phyloP scores from a whole-genome alignment of 176 grass and related monocot genomes.

The Poa annua region DNA sequence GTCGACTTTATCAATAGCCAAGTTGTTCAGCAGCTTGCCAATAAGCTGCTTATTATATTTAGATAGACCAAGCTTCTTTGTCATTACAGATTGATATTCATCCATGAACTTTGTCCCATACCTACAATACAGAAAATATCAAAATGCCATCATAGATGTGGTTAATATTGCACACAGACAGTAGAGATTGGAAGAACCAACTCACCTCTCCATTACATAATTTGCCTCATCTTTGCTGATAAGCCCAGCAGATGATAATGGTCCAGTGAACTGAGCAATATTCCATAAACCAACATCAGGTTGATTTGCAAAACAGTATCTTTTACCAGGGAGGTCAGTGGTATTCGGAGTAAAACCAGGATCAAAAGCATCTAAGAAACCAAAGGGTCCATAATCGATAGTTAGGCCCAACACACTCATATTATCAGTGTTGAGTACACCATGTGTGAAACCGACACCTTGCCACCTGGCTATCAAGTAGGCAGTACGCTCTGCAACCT shows the following conservation, averaged over 20 bases:
- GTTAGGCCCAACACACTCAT: constrained; percentile 97
- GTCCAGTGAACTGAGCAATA: constrained; percentile 83
- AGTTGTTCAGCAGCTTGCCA: constrained; percentile 77
- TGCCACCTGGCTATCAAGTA: constrained; percentile 91
- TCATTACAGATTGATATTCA: constrained; percentile 98
- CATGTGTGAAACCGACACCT: constrained; percentile 98
- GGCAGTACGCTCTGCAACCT: constrained; percentile 94
- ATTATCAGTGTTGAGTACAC: constrained; percentile 98
- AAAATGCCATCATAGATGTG: neutral
- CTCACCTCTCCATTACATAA: constrained; percentile 95
- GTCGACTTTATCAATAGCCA: constrained; percentile 95
- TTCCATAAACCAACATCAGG: constrained; percentile 98
- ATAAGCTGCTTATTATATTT: constrained; percentile 97
- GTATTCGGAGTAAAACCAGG: constrained; percentile 94
- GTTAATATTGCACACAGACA: neutral
- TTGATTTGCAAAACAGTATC: constrained; percentile 99
- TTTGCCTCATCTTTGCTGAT: constrained; percentile 89
- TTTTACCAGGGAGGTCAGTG: constrained; percentile 82
- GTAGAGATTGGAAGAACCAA: constrained; percentile 33
- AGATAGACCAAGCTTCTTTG: constrained; percentile 75
- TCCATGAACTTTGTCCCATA: constrained; percentile 99
- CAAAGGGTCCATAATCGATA: constrained; percentile 97
- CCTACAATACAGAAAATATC: constrained; percentile 46
- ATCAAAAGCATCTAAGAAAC: constrained; percentile 97
- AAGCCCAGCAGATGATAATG: constrained; percentile 73